Evolutionary conservation across 345 rosid species (phyloP).

Genomic region (Boechera retrofracta): DNA sequence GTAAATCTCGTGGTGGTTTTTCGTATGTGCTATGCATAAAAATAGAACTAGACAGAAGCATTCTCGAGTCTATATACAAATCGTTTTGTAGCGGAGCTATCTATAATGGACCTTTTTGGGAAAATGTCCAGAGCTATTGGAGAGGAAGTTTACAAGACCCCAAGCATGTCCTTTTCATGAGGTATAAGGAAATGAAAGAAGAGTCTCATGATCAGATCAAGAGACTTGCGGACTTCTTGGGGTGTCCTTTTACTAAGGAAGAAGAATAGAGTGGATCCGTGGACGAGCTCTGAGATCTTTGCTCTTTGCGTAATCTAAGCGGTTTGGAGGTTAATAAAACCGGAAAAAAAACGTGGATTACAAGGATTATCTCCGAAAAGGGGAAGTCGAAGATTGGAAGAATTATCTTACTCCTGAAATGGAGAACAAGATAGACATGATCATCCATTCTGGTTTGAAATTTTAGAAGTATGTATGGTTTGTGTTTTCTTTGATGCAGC

Average conservation of each 20-base stretch:
- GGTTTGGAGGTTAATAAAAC: constrained; percentile 50
- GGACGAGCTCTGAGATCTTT: constrained; percentile 23
- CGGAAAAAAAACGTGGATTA: constrained; percentile 24
- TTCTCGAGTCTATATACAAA: constrained; percentile 30
- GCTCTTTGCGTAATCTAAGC: constrained; percentile 41
- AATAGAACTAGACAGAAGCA: not conserved
- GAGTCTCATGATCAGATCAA: constrained; percentile 18
- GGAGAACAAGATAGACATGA: constrained; percentile 39
- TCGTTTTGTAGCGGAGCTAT: constrained; percentile 35
- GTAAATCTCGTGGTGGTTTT: constrained; percentile 20
- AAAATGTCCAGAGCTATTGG: constrained; percentile 42
- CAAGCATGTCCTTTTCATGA: constrained; percentile 41
- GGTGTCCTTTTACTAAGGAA: constrained; percentile 35
- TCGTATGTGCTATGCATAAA: not conserved
- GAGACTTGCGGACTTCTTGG: constrained; percentile 45
- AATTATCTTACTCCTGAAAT: constrained; percentile 42
- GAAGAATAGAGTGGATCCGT: constrained; percentile 25
- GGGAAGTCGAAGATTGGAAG: constrained; percentile 43
- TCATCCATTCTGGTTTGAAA: constrained; percentile 36
- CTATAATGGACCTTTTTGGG: constrained; percentile 45
- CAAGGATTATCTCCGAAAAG: constrained; percentile 28
- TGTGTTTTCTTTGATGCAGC: not conserved
- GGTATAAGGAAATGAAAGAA: constrained; percentile 44
- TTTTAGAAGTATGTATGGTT: not conserved
- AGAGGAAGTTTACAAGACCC: constrained; percentile 40